A percentile compares a stretch with the other conserved stretches of the same genome.
Evolutionary conservation across 2,329 filamentous ascomycete species (phyloP).

Genomic region (Xylaria sp.): DNA sequence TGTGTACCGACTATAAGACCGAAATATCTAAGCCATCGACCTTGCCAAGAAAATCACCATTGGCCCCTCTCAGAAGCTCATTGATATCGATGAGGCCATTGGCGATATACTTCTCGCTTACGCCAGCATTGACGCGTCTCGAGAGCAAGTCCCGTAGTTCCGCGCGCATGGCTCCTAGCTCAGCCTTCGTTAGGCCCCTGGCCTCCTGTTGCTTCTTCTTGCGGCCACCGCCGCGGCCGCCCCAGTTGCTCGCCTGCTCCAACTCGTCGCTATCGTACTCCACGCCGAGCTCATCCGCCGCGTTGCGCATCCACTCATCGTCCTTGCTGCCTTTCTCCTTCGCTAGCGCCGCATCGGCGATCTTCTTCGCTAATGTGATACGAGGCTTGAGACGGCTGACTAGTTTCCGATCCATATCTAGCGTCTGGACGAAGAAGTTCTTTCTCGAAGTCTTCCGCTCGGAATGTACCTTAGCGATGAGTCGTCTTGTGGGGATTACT

Average conservation of each 20-base stretch:
- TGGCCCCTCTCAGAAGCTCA: constrained; percentile 72
- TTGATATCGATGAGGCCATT: constrained; percentile 86
- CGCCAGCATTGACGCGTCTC: constrained; percentile 84
- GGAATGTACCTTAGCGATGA: constrained; percentile 89
- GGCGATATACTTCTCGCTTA: constrained; percentile 87
- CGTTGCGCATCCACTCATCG: constrained; percentile 83
- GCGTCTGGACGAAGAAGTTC: constrained; percentile 77
- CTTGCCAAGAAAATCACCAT: constrained; percentile 73
- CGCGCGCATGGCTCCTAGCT: constrained; percentile 75
- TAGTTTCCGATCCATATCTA: constrained; percentile 85
- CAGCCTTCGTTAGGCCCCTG: constrained; percentile 74
- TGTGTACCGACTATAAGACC: constrained; percentile 41
- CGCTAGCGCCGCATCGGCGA: constrained; percentile 83
- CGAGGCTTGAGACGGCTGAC: constrained; percentile 81
- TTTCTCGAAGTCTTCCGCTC: constrained; percentile 61
- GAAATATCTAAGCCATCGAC: constrained; percentile 57
- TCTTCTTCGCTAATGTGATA: constrained; percentile 82
- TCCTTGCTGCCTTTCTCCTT: constrained; percentile 89
- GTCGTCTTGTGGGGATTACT: constrained; percentile 81
- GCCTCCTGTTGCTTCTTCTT: constrained; percentile 80
- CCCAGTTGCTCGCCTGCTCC: constrained; percentile 69
- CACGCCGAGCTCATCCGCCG: constrained; percentile 91
- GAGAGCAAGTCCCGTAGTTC: constrained; percentile 77
- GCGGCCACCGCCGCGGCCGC: constrained; percentile 77
- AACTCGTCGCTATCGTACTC: constrained; percentile 94